Base-by-base conservation (phyloP, 225 moss, liverwort and hornwort genomes). In the Sphagnum tenellum region DNA sequence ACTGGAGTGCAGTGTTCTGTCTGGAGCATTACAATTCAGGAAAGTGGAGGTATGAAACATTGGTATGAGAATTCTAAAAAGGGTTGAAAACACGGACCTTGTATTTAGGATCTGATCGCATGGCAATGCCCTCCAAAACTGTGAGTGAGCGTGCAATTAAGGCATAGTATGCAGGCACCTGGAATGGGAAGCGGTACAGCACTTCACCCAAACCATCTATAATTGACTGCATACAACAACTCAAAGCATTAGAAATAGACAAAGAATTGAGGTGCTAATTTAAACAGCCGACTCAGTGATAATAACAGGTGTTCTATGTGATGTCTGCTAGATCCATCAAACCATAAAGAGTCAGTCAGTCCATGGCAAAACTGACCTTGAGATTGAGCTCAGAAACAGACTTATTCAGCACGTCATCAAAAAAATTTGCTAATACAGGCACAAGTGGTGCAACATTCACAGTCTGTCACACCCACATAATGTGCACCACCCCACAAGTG, bases 181-280 rank as follows among this genome's bases (percentile, higher is more conserved):
- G 72, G 55, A 86, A 86, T 49, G 86, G 86, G 64, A 83, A 86
- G 45, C 75, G 77, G 75, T 75, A 78, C 12, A 86, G 79, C 7
- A 86, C 86, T 71, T 86, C 86, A 54, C 75, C 78, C 56, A 86
- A 75, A 64, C 86, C 86, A 69, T 86, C 86, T 67, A 86, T 80
- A 12, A 86, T 81, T 5, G 86, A 75, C 86, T 86, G 86, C 80
- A 79, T 57, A 77, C 44, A 53, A 73, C 44, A 61, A 10, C 29
- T 29, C 11, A 5, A 5, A 65, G 10, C 64, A 65, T 29, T 29
- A 29, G 29, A 29, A 29, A 29, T 29, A 29, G 29, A 29, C 29
- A 29, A 29, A 29, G 29, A 29, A 29, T 29, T 29, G 29, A 29
- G 29, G 29, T 29, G 29, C 29, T 29, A 29, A 29, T 29, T 29